phyloP scores from a whole-genome alignment of 2,329 filamentous ascomycete genomes.

The Pseudogymnoascus sp. region DNA sequence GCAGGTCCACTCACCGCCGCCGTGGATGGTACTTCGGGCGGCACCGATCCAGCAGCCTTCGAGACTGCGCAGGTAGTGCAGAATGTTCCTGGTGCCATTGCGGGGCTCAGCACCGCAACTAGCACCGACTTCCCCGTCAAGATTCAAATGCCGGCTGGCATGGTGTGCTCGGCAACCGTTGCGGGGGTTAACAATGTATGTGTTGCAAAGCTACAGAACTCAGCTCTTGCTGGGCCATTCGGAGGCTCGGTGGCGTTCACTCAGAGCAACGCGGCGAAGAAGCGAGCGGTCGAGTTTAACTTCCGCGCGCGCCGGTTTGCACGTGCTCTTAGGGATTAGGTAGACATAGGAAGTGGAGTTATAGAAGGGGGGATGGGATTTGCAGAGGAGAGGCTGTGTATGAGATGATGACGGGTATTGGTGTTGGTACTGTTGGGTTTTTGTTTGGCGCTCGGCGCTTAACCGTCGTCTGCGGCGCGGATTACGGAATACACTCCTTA shows the following conservation, averaged over 20 bases:
- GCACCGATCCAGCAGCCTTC: conserved; percentile 53
- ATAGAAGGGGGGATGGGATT: too few relatives aligned
- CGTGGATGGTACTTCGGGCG: conserved; percentile 56
- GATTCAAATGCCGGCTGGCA: conserved; percentile 58
- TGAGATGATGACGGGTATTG: background rate
- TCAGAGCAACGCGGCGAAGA: conserved; percentile 48
- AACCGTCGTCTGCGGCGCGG: background rate
- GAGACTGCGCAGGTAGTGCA: conserved; percentile 49
- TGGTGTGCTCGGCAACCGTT: conserved; percentile 55
- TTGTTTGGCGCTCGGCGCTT: conserved; percentile 5
- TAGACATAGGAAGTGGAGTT: background rate
- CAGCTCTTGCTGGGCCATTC: conserved; percentile 55
- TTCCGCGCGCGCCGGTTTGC: conserved; percentile 31
- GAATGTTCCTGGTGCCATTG: conserved; percentile 53
- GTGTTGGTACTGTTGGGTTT: background rate
- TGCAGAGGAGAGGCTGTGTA: background rate
- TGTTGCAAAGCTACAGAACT: conserved; percentile 56
- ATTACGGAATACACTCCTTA: conserved; percentile 1
- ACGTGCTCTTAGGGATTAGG: conserved; percentile 15
- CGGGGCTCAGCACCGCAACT: conserved; percentile 50
- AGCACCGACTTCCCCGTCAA: conserved; percentile 58
- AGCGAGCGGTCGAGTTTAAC: conserved; percentile 52
- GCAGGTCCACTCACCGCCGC: conserved; percentile 55
- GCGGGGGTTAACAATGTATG: conserved; percentile 56
- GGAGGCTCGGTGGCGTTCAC: conserved; percentile 61